Base-by-base conservation (phyloP, 306 rosid genomes). In the Quercus alba region DNA sequence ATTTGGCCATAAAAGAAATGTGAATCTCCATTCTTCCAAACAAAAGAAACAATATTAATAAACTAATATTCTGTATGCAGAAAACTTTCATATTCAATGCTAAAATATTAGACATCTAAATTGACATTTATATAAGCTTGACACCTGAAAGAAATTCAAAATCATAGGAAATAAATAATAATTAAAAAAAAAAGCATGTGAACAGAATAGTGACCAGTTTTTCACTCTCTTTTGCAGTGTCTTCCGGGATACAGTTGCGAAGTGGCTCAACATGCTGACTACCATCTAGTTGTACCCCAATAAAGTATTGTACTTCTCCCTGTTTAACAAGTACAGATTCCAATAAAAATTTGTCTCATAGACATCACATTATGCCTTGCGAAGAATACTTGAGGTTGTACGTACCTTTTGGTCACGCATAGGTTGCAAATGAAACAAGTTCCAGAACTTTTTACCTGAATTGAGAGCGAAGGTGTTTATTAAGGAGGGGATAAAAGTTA, bases 321-420 rank as follows among this genome's bases (percentile, higher is more conserved):
- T 95, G 87, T 86, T 76, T 68, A 72, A 74, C 76, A 79, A 55
- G 57, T 46, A 80, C 76, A 20, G 12, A 62, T 4, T 68, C 52
- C n/a, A 25, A 35, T 68, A 7, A 68, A 68, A 28, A 63, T n/a
- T 15, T 4, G 35, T 25, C 19, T 68, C 14, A 38, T 3, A 33
- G 14, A 9, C n/a, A 68, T 33, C n/a, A 76, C 23, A 64, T 18
- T 67, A 56, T 81, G 55, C 75, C 66, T 46, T 81, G 20, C 74
- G 51, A 73, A 41, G 62, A 81, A 33, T 51, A 64, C 61, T 25
- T 61, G 74, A 30, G 23, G 21, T 0, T 20, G 35, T 30, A 9
- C 1, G 7, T 89, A 92, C 99, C 98, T 93, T 95, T 71, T 95
- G 99, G 68, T 95, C 99, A 85, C 99, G 98, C 99, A 95, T 95